A percentile compares a stretch with the other conserved stretches of the same genome.
These are phyloP conservation scores for Martiniozyma abietophila DNA, from an alignment of 805 yeast genomes.

Conservation along the genomic window DNA sequence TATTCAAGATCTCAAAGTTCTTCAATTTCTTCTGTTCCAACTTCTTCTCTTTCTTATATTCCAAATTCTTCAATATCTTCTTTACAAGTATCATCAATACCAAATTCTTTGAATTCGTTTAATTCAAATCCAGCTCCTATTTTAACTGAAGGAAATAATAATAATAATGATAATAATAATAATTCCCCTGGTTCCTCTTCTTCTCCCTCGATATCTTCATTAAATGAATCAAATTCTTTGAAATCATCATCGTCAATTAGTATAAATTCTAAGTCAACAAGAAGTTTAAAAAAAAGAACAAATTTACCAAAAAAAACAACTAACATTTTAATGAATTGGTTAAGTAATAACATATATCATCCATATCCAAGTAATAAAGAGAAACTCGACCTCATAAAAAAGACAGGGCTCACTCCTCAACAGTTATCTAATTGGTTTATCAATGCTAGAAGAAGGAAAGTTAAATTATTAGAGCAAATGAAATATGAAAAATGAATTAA, in stretches of 20 bases:
- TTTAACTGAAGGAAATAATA: too few species aligned
- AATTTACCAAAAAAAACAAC: slow-evolving; percentile 56
- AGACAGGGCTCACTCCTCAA: slow-evolving; percentile 49
- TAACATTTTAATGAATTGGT: slow-evolving; percentile 41
- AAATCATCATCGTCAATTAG: not conserved
- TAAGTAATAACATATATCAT: slow-evolving; percentile 45
- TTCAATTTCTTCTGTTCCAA: slow-evolving; percentile 1
- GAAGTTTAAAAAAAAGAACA: slow-evolving; percentile 30
- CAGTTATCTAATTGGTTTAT: slow-evolving; percentile 56
- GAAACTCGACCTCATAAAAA: slow-evolving; percentile 42
- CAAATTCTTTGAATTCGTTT: too few species aligned
- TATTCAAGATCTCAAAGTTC: slow-evolving; percentile 2
- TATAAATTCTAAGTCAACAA: too few species aligned
- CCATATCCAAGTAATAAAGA: slow-evolving; percentile 54
- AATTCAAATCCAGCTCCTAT: too few species aligned
- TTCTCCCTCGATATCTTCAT: slow-evolving; percentile 2
- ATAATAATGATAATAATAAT: too few species aligned
- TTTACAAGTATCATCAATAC: too few species aligned
- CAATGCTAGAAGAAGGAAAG: slow-evolving; percentile 52
- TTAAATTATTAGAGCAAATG: slow-evolving; percentile 37
- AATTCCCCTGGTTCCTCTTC: too few species aligned
- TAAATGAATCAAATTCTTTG: too few species aligned
- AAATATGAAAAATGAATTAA: too few species aligned
- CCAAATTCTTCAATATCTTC: too few species aligned
- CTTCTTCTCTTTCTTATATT: too few species aligned